These are phyloP conservation scores for Ploettnerulaceae sp. DNA, from an alignment of 2,329 filamentous ascomycete genomes.

Conservation along the genomic window DNA sequence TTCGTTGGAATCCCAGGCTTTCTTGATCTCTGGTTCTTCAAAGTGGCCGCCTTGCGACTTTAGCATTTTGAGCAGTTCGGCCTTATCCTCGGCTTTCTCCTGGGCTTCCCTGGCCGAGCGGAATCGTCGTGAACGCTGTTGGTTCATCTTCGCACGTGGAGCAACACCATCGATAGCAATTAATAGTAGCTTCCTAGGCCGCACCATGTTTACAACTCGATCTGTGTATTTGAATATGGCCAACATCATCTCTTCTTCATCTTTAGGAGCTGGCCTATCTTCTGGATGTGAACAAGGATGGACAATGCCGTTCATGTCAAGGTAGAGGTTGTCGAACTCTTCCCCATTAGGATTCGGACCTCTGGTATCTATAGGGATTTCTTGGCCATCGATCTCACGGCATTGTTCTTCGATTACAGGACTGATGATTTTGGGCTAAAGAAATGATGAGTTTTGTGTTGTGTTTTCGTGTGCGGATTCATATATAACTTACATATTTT, in stretches of 20 bases:
- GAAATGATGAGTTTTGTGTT: slow-evolving; percentile 73
- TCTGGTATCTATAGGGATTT: slow-evolving; percentile 80
- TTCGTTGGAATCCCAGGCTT: slow-evolving; percentile 82
- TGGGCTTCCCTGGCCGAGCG: slow-evolving; percentile 89
- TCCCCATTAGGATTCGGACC: slow-evolving; percentile 92
- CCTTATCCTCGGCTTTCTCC: slow-evolving; percentile 88
- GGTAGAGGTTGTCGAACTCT: slow-evolving; percentile 95
- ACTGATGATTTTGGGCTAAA: slow-evolving; percentile 85
- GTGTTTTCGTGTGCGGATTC: not conserved
- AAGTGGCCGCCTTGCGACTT: slow-evolving; percentile 66
- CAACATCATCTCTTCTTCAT: slow-evolving; percentile 99
- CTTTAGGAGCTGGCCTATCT: slow-evolving; percentile 81
- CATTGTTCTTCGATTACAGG: slow-evolving; percentile 79
- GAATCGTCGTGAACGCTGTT: slow-evolving; percentile 94
- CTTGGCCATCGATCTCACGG: slow-evolving; percentile 73
- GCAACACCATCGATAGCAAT: slow-evolving; percentile 98
- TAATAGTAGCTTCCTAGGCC: slow-evolving; percentile 91
- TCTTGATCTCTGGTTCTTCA: slow-evolving; percentile 65
- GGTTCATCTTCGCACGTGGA: slow-evolving; percentile 98
- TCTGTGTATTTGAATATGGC: slow-evolving; percentile 99
- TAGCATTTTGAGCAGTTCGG: slow-evolving; percentile 79
- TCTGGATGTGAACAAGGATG: slow-evolving; percentile 98
- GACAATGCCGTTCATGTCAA: slow-evolving; percentile 99
- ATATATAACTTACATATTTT: slow-evolving; percentile 70
- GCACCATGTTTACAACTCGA: slow-evolving; percentile 96